phyloP scores from a whole-genome alignment of 108 stramenopile species.

The Licmophora abbreviata region DNA sequence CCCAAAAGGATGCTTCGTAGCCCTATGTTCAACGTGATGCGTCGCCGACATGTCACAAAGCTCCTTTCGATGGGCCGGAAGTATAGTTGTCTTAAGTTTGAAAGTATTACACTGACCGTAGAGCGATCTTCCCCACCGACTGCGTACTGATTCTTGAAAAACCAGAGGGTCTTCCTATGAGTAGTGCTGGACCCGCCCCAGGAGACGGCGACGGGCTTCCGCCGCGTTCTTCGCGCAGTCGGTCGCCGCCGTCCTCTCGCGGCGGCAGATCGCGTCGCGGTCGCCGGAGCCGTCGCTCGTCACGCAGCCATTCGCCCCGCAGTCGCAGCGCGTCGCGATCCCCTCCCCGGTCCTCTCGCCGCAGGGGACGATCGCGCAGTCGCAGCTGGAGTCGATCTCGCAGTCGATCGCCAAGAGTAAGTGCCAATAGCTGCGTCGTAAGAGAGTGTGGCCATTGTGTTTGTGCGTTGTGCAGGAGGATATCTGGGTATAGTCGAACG shows the following conservation, averaged over 20 bases:
- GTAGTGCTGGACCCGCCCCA: too few relatives aligned
- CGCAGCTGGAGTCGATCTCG: conserved; percentile 19
- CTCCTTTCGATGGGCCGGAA: too few relatives aligned
- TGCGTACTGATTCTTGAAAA: too few relatives aligned
- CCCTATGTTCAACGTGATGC: too few relatives aligned
- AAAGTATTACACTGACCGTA: too few relatives aligned
- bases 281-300: conserved; percentile 15
- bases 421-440: conserved; percentile 1
- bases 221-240: background rate
- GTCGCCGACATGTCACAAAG: too few relatives aligned
- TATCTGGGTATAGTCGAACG: background rate
- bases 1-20: too few relatives aligned
- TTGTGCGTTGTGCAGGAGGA: background rate
- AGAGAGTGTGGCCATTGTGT: background rate
- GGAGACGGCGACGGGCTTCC: too few relatives aligned
- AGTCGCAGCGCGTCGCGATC: too few relatives aligned
- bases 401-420: conserved; percentile 30
- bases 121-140: too few relatives aligned
- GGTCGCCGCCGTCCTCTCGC: background rate
- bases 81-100: too few relatives aligned
- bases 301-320: conserved; percentile 22
- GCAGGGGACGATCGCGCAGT: conserved; percentile 5
- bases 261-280: background rate
- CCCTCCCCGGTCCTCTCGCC: background rate
- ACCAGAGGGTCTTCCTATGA: too few relatives aligned